A percentile compares a stretch with the other conserved stretches of the same genome.
Evolutionary conservation across 176 grass and related monocot genomes (phyloP).

Genomic region (Ananas comosus): DNA sequence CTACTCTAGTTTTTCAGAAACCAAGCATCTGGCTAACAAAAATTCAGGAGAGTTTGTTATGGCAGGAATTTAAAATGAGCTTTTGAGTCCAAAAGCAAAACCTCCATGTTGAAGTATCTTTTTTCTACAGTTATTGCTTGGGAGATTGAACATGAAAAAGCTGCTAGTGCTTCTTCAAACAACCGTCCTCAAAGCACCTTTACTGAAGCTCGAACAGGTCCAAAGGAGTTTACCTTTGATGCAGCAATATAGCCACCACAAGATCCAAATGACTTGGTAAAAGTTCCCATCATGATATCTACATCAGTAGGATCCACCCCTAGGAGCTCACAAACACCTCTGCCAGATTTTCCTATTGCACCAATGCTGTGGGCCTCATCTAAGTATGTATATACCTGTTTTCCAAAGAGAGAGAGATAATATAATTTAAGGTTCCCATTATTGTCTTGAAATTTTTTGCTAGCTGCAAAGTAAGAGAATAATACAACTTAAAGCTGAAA

Average conservation of each 20-base stretch:
- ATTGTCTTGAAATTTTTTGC: not conserved
- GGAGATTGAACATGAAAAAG: too few species aligned
- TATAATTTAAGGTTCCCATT: conserved; percentile 7
- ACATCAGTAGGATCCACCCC: conserved; percentile 70
- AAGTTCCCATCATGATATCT: conserved; percentile 93
- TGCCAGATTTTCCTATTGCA: conserved; percentile 65
- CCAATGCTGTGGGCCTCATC: conserved; percentile 89
- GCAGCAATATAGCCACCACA: conserved; percentile 86
- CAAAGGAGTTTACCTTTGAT: conserved; percentile 40
- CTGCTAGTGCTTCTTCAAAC: too few species aligned
- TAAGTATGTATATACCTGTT: conserved; percentile 75
- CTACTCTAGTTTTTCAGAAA: too few species aligned
- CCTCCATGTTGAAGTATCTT: too few species aligned
- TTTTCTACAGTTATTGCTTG: not conserved
- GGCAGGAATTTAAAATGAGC: too few species aligned
- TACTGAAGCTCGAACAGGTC: not conserved
- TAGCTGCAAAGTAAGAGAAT: too few species aligned
- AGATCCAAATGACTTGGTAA: conserved; percentile 78
- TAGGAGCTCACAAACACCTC: conserved; percentile 76
- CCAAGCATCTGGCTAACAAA: too few species aligned
- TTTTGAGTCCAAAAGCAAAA: too few species aligned
- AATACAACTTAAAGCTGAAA: not conserved
- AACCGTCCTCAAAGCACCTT: too few species aligned
- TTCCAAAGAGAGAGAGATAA: not conserved
- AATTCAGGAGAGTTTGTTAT: too few species aligned